phyloP scores from a whole-genome alignment of 257 asterid species.

The Datura wrightii region DNA sequence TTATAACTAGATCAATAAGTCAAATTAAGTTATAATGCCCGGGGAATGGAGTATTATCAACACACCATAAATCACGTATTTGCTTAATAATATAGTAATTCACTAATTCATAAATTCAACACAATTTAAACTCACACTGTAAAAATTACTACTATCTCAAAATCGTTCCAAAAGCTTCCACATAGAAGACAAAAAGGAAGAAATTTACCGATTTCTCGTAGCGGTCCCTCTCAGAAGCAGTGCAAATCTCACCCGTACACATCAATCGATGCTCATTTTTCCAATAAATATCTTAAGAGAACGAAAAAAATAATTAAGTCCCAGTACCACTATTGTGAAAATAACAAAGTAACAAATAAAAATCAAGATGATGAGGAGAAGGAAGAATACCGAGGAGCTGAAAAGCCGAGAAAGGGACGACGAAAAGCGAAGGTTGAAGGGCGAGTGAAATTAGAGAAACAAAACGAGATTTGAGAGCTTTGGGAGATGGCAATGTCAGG shows the following conservation, averaged over 20 bases:
- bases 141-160: not conserved
- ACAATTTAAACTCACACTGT: not conserved
- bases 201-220: conserved; percentile 79
- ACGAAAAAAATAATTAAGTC: not conserved
- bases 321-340: not conserved
- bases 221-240: conserved; percentile 90
- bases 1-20: too few species aligned
- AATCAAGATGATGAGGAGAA: not conserved
- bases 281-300: conserved; percentile 75
- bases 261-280: conserved; percentile 83
- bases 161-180: not conserved
- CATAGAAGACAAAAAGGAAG: not conserved
- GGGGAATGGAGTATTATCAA: too few species aligned
- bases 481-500: conserved; percentile 77
- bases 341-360: not conserved
- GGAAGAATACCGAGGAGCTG: conserved; percentile 75
- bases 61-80: too few species aligned
- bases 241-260: conserved; percentile 85
- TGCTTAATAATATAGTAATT: too few species aligned
- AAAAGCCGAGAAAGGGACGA: conserved; percentile 80
- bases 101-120: not conserved
- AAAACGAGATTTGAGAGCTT: conserved; percentile 62
- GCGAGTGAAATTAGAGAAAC: conserved; percentile 66
- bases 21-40: too few species aligned
- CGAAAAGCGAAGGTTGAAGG: conserved; percentile 81